phyloP scores from a whole-genome alignment of 2,329 filamentous ascomycete species.

The Paraphaeosphaeria minitans region DNA sequence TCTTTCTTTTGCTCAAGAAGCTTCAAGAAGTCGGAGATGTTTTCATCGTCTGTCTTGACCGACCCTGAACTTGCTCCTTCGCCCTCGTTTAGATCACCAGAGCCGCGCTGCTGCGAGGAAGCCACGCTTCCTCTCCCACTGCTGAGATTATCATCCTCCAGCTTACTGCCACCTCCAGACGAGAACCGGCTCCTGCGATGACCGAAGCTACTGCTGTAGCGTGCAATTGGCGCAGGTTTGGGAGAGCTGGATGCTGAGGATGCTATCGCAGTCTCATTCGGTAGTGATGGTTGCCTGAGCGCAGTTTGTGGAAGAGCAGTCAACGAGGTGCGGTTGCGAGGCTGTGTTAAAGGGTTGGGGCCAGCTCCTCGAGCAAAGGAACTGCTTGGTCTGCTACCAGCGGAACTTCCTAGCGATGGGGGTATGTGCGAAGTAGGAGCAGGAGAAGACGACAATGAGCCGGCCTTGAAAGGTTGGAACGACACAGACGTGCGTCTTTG shows the following conservation, averaged over 20 bases:
- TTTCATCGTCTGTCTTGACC: slow-evolving; percentile 83
- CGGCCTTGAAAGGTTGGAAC: slow-evolving; percentile 95
- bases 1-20: slow-evolving; percentile 86
- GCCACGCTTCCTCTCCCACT: slow-evolving; percentile 80
- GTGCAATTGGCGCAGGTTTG: slow-evolving; percentile 74
- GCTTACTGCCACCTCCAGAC: slow-evolving; percentile 72
- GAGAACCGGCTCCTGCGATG: slow-evolving; percentile 81
- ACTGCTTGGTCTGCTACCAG: slow-evolving; percentile 40
- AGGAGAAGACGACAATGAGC: slow-evolving; percentile 89
- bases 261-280: slow-evolving; percentile 65
- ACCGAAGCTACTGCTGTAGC: slow-evolving; percentile 93
- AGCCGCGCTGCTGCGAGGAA: slow-evolving; percentile 74
- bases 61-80: slow-evolving; percentile 66
- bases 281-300: slow-evolving; percentile 67
- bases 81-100: slow-evolving; percentile 75
- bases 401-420: slow-evolving; percentile 59
- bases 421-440: slow-evolving; percentile 57
- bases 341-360: slow-evolving; percentile 50
- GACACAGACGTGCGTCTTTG: slow-evolving; percentile 80
- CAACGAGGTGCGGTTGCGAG: slow-evolving; percentile 72
- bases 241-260: slow-evolving; percentile 77
- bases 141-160: slow-evolving; percentile 75
- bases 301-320: slow-evolving; percentile 78
- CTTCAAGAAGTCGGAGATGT: slow-evolving; percentile 92
- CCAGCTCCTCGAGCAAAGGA: slow-evolving; percentile 27